Evolutionary conservation across 192 early-diverging fungal species (phyloP).

Genomic region (Anaeromyces robustus): DNA sequence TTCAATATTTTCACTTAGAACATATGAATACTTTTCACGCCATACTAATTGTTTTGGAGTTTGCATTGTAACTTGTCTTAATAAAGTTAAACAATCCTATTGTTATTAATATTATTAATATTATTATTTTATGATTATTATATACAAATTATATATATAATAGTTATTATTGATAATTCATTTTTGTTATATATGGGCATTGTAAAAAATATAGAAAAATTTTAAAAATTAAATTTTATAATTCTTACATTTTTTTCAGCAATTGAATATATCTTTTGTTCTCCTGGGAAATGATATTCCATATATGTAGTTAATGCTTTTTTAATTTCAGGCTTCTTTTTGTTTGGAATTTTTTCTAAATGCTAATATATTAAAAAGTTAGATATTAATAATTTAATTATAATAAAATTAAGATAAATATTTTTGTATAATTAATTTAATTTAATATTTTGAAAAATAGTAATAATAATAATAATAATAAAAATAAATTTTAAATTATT

Average conservation of each 20-base stretch:
- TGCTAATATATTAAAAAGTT: constrained; percentile 43
- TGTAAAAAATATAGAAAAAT: too few species aligned
- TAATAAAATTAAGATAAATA: too few species aligned
- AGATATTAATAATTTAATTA: too few species aligned
- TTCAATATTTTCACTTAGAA: constrained; percentile 62
- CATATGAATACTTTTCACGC: constrained; percentile 76
- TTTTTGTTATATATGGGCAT: too few species aligned
- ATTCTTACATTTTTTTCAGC: constrained; percentile 19
- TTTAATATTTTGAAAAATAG: too few species aligned
- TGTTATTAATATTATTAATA: neutral
- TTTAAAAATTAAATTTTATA: neutral
- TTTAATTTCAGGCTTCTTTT: constrained; percentile 53
- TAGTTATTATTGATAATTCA: too few species aligned
- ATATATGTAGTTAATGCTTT: constrained; percentile 75
- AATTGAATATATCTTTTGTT: constrained; percentile 49
- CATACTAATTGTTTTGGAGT: constrained; percentile 63
- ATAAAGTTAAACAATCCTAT: constrained; percentile 40
- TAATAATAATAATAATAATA: too few species aligned
- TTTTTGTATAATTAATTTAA: too few species aligned
- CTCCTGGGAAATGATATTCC: constrained; percentile 74
- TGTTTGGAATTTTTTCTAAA: constrained; percentile 38
- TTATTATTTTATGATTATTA: too few species aligned
- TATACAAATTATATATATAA: too few species aligned
- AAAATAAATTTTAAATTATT: too few species aligned
- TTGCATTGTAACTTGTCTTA: constrained; percentile 65